Evolutionary conservation across 1,139 yeast species (phyloP).

Genomic region (Pichiaceae sp.): DNA sequence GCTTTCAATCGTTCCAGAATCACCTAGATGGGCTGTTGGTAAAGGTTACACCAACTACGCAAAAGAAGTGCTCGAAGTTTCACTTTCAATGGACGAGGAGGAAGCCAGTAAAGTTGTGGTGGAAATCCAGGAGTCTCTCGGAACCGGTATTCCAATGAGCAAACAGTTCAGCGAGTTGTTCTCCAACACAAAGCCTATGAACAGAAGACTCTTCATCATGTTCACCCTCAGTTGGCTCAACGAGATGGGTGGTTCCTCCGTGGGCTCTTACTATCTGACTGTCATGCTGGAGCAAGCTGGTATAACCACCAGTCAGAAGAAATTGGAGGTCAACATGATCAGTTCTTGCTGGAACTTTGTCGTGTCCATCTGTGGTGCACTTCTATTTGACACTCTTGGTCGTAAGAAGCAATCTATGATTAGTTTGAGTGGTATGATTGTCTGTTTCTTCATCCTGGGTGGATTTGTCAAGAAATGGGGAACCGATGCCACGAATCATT

Average conservation of each 20-base stretch:
- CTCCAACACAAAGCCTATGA: constrained; percentile 26
- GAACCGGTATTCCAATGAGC: too few species aligned
- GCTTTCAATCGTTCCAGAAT: constrained; percentile 33
- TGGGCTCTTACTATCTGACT: constrained; percentile 35
- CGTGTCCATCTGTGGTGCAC: constrained; percentile 15
- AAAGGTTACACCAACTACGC: constrained; percentile 33
- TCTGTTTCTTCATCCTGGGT: constrained; percentile 31
- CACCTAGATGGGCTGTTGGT: constrained; percentile 36
- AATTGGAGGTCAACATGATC: constrained; percentile 29
- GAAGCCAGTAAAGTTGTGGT: constrained; percentile 32
- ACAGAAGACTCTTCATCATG: constrained; percentile 32
- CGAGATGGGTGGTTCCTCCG: constrained; percentile 38
- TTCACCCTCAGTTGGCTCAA: constrained; percentile 30
- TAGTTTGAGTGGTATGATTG: constrained; percentile 23
- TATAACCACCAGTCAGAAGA: constrained; percentile 29
- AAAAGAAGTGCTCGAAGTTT: constrained; percentile 20
- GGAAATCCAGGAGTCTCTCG: too few species aligned
- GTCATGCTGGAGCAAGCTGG: constrained; percentile 36
- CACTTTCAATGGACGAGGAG: constrained; percentile 28
- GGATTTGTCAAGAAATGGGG: constrained; percentile 24
- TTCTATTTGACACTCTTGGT: constrained; percentile 17
- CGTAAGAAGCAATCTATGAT: constrained; percentile 37
- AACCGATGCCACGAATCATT: constrained; percentile 27
- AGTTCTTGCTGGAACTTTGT: constrained; percentile 29
- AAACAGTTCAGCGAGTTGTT: constrained; percentile 23